phyloP scores from a whole-genome alignment of 148 eudicot species.

The Euryodendron excelsum region DNA sequence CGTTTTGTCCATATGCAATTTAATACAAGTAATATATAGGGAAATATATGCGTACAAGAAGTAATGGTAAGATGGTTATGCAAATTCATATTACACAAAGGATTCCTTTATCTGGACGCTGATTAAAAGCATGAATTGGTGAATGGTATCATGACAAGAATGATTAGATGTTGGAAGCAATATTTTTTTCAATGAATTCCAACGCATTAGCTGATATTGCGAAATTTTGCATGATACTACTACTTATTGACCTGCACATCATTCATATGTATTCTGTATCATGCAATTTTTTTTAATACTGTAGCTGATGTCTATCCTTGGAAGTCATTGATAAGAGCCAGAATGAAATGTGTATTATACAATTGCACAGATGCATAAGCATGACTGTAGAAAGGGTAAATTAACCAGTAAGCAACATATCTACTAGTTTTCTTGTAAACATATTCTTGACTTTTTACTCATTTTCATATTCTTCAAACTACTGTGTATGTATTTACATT shows the following conservation, averaged over 20 bases:
- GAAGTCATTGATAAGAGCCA: neutral
- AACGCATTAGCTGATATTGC: neutral
- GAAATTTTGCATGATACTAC: neutral
- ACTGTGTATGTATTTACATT: neutral
- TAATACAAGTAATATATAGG: neutral
- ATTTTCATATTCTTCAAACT: neutral
- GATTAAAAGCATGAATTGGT: neutral
- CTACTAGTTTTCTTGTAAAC: neutral
- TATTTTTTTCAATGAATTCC: neutral
- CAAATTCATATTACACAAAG: neutral
- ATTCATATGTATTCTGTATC: neutral
- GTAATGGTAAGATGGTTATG: neutral
- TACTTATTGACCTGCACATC: neutral
- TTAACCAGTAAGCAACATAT: neutral
- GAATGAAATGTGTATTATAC: neutral
- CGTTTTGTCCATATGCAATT: neutral
- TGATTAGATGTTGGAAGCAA: neutral
- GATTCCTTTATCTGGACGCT: neutral
- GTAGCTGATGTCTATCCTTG: neutral
- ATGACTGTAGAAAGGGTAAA: neutral
- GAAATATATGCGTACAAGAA: neutral
- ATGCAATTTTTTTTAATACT: neutral
- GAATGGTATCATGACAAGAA: neutral
- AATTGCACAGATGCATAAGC: neutral
- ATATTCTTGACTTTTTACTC: neutral